Evolutionary conservation across 495 filamentous ascomycete genomes (phyloP), one percentile per base, ranked within the genome.

Genomic region (Filosporella fistucella): DNA sequence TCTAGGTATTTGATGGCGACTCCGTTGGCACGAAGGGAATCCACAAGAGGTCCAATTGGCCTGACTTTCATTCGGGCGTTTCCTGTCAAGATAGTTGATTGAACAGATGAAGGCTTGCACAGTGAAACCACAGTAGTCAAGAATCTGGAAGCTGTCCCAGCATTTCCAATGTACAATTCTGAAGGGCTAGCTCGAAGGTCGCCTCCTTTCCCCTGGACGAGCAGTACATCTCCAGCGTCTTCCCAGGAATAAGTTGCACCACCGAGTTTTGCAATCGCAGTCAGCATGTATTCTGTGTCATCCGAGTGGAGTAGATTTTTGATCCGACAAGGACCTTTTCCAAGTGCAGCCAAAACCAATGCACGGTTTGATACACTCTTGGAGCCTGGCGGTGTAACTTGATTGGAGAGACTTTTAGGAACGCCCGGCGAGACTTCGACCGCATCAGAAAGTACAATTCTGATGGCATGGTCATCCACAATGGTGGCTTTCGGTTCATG

Each of bases 291-390:
- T 64, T 96, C 89, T 3, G 90, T 96, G 61, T 99, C 93, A 59
- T 96, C 93, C 2, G 93, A 97, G 67, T 96, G 90, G 10, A 99
- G 74, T 14, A 99, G 74, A 52, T 96, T 96, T 61, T 77, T 87
- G 58, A 99, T 83, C 20, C 88, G 82, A 58, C 89, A 96, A 18
- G 81, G 81, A 26, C 93, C 93, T 36, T 84, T 80, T 3, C 89
- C 90, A 13, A 99, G 82, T 2, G 93, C 94, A 40, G 93, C 93
- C 50, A 99, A 75, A 22, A 97, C 81, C 34, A 99, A 75, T 32
- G 93, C 90, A 39, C 93, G 82, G 69, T 99, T 99, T 1, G 93
- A 97, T 43, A 99, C 86, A 64, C 91, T 96, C 73, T 99, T 99
- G 12, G 94, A 97, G 26, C 93, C 93, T 2, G 93, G 94, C 28